Evolutionary conservation across 805 yeast genomes (phyloP).

Genomic region (Candida krabiensis): DNA sequence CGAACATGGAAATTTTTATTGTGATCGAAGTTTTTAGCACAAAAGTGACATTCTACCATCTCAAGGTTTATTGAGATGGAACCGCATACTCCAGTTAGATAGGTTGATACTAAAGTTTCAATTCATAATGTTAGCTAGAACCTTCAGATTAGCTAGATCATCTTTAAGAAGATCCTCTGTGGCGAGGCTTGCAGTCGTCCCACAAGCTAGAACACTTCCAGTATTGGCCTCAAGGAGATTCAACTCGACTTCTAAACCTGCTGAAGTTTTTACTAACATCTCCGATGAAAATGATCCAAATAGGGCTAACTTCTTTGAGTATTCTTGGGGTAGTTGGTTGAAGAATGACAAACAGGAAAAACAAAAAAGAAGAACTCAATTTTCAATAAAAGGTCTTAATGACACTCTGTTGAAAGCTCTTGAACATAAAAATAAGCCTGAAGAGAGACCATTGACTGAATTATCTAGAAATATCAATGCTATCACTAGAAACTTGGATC

Average conservation of each 20-base stretch:
- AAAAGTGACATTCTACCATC: too few species aligned
- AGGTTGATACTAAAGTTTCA: too few species aligned
- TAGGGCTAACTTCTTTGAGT: conserved; percentile 74
- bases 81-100: too few species aligned
- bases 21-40: too few species aligned
- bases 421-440: conserved; percentile 35
- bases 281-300: conserved; percentile 65
- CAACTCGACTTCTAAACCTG: conserved; percentile 17
- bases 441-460: conserved; percentile 18
- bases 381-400: conserved; percentile 77
- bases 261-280: conserved; percentile 51
- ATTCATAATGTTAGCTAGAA: conserved; percentile 8
- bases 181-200: neutral
- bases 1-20: too few species aligned
- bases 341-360: conserved; percentile 74
- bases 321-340: conserved; percentile 96
- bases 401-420: conserved; percentile 48
- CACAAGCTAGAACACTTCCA: neutral
- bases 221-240: conserved; percentile 3
- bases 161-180: conserved; percentile 1
- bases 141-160: conserved; percentile 1
- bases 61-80: too few species aligned
- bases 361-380: conserved; percentile 72
- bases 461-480: conserved; percentile 18
- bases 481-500: conserved; percentile 21